These are phyloP conservation scores for Ascocoryne sarcoides DNA, from an alignment of 2,329 filamentous ascomycete species.

Conservation along the genomic window DNA sequence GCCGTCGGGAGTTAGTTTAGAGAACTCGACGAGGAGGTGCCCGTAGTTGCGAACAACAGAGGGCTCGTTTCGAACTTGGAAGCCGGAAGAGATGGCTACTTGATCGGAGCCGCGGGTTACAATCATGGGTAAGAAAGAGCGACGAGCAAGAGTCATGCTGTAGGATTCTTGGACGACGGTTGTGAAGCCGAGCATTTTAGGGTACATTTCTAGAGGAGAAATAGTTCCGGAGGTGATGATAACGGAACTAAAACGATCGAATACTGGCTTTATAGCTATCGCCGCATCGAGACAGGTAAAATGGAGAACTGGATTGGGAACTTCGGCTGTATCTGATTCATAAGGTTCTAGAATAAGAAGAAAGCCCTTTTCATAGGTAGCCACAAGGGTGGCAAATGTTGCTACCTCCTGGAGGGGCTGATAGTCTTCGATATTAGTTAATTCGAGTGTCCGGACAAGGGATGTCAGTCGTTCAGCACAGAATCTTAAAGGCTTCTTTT, in stretches of 20 bases:
- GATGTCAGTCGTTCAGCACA: conserved; percentile 93
- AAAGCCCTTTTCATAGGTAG: conserved; percentile 95
- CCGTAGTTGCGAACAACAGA: conserved; percentile 97
- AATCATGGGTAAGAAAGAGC: conserved; percentile 97
- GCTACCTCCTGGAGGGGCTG: conserved; percentile 95
- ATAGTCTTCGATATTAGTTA: conserved; percentile 97
- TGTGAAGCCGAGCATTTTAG: conserved; percentile 91
- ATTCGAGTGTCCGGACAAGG: conserved; percentile 84
- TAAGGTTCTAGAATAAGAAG: conserved; percentile 94
- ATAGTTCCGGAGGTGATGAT: conserved; percentile 98
- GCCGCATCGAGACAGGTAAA: conserved; percentile 95
- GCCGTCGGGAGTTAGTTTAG: conserved; percentile 90
- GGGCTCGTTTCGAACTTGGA: conserved; percentile 91
- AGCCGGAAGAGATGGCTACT: conserved; percentile 83
- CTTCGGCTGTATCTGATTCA: conserved; percentile 89
- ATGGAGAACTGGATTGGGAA: conserved; percentile 93
- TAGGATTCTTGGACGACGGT: conserved; percentile 96
- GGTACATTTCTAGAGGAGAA: conserved; percentile 96
- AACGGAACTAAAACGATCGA: conserved; percentile 94
- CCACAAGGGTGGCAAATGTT: conserved; percentile 90
- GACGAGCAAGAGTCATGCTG: conserved; percentile 85
- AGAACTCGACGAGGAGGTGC: conserved; percentile 86
- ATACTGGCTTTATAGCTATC: conserved; percentile 95
- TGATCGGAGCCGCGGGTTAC: conserved; percentile 94
- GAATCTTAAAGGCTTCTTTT: conserved; percentile 88